Evolutionary conservation across 1,284 basidiomycete species (phyloP), one percentile per base, ranked within the genome.

Genomic region (Ceraceosorus bombacis): DNA sequence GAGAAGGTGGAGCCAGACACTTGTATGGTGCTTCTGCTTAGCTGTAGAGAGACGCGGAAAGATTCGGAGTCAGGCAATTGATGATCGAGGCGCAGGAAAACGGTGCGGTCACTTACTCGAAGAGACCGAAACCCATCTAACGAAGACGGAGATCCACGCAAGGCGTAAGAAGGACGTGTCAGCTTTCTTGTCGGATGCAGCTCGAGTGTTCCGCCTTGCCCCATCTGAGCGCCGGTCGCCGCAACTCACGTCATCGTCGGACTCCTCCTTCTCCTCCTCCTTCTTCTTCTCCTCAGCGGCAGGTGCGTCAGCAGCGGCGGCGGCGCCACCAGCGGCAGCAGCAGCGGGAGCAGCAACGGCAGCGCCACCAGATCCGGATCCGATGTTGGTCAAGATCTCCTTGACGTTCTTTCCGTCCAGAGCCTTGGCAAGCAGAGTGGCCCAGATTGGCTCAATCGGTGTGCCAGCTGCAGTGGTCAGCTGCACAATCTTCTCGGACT

Each of bases 371-470:
- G 88, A 88, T 70, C 88, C 88, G 56, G 87, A 82, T 73, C 90
- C 88, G 68, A 94, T 87, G 82, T 90, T 93, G 69, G 88, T 89
- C 64, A 96, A 84, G 68, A 98, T 83, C 58, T 94, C 91, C 82
- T 92, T 96, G 78, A 97, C 84, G 81, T 97, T 86, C 85, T 95
- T 96, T 76, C 93, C 93, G 82, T 95, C 93, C 58, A 98, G 86
- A 46, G 94, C 93, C 81, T 97, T 98, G 72, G 94, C 88, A 77
- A 98, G 87, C 73, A 98, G 88, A 53, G 86, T 82, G 64, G 93
- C 92, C 94, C 94, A 98, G 83, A 98, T 98, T 67, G 91, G 85
- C 82, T 98, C 95, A 65, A 96, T 79, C 56, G 96, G 91, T 65
- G 90, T 83, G 66, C 82, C 82, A 61, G 94, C 94, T 59, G 90